Conservation (phyloP, 495 filamentous ascomycete species). For the Daldinia caldariorum region DNA sequence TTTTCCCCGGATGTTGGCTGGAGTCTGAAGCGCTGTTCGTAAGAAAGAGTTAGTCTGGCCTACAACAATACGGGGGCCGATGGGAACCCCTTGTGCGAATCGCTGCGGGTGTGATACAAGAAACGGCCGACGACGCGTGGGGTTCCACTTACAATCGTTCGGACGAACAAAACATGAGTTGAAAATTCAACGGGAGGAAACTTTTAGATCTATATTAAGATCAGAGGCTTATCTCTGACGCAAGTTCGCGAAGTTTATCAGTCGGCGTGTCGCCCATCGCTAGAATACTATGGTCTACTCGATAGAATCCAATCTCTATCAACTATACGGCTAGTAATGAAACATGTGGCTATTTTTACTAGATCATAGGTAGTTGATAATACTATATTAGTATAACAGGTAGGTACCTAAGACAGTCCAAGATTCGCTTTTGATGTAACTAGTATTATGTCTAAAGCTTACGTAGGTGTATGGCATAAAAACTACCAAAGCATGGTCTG, state of each 20-base stretch:
- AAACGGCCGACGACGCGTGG: constrained; percentile 29
- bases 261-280: constrained; percentile 33
- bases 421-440: background rate
- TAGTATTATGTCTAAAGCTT: background rate
- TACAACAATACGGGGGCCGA: constrained; percentile 18
- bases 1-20: constrained; percentile 30
- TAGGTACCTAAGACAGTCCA: background rate
- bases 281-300: constrained; percentile 7
- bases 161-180: constrained; percentile 37
- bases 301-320: constrained; percentile 15
- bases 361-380: constrained; percentile 6
- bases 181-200: constrained; percentile 31
- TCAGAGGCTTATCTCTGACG: background rate
- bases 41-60: constrained; percentile 35
- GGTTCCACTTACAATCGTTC: constrained; percentile 25
- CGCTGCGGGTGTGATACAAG: constrained; percentile 38
- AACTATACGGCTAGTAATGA: constrained; percentile 10
- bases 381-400: background rate
- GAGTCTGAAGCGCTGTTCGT: constrained; percentile 37
- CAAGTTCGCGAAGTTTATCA: constrained; percentile 29
- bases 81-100: constrained; percentile 43
- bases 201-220: constrained; percentile 18
- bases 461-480: constrained; percentile 17
- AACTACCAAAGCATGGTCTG: constrained; percentile 16
- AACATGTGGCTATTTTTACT: constrained; percentile 16